A percentile compares a stretch with the other conserved stretches of the same genome.
These are phyloP conservation scores for Dothistroma septosporum DNA, from an alignment of 2,329 filamentous ascomycete genomes.

Conservation along the genomic window DNA sequence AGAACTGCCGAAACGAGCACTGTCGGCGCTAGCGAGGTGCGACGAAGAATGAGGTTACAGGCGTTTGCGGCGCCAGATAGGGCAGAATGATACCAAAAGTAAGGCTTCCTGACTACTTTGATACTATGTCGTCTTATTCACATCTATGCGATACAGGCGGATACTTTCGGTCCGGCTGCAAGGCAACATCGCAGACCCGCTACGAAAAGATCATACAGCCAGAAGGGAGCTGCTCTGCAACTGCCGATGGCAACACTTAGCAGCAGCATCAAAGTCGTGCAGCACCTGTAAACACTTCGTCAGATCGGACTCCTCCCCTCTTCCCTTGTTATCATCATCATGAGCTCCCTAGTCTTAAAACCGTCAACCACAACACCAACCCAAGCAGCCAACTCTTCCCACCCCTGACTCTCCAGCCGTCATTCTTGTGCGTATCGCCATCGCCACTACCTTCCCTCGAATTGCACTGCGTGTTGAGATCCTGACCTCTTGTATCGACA, in stretches of 20 bases:
- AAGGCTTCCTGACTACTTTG: constrained; percentile 1
- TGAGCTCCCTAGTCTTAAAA: neutral
- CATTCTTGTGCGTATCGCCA: neutral
- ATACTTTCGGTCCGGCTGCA: neutral
- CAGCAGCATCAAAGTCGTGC: neutral
- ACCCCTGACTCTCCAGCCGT: neutral
- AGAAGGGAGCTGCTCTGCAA: neutral
- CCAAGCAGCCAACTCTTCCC: neutral
- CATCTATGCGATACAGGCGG: neutral
- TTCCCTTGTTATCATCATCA: neutral
- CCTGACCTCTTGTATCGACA: neutral
- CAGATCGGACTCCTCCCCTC: neutral
- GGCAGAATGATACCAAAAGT: constrained; percentile 4
- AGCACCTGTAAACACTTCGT: neutral
- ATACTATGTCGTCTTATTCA: neutral
- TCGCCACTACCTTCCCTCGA: neutral
- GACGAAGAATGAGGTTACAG: neutral
- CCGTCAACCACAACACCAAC: neutral
- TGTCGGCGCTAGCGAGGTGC: neutral
- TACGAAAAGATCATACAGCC: neutral
- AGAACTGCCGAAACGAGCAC: neutral
- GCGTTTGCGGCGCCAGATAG: neutral
- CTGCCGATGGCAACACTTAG: neutral
- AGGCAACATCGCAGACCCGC: neutral
- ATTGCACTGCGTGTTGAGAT: constrained; percentile 2